phyloP scores from a whole-genome alignment of 164 flowering plant species.

The Buxus sempervirens region DNA sequence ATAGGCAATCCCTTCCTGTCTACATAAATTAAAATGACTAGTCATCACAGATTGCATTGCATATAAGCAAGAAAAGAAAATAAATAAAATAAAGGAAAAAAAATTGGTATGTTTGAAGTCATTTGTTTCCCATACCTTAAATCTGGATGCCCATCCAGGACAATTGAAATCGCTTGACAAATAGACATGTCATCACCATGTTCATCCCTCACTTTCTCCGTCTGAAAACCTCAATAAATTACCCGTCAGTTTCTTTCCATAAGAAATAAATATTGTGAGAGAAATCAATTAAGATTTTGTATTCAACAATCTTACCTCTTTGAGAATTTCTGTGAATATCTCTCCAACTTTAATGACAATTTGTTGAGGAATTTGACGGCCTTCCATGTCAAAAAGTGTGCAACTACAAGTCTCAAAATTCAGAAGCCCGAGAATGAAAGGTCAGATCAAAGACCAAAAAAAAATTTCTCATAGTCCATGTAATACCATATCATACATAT shows the following conservation, averaged over 20 bases:
- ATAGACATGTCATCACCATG: slow-evolving; percentile 69
- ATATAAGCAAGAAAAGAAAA: neutral
- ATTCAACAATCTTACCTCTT: slow-evolving; percentile 44
- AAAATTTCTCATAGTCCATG: too few relatives aligned
- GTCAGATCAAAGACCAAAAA: neutral
- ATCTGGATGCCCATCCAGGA: slow-evolving; percentile 61
- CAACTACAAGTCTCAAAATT: slow-evolving; percentile 38
- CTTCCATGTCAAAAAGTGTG: slow-evolving; percentile 63
- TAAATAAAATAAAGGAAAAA: neutral
- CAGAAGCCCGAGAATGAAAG: neutral
- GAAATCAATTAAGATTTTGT: neutral
- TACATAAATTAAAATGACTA: slow-evolving; percentile 13
- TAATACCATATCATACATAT: too few relatives aligned
- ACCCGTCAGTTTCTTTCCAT: neutral
- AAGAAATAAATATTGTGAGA: neutral
- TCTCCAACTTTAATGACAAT: slow-evolving; percentile 76
- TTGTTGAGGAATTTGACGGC: slow-evolving; percentile 68
- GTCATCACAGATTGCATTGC: neutral
- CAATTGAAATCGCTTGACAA: slow-evolving; percentile 67
- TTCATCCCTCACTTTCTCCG: slow-evolving; percentile 81
- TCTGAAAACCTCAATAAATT: slow-evolving; percentile 33
- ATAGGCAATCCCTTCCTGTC: slow-evolving; percentile 75
- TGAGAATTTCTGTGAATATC: slow-evolving; percentile 57
- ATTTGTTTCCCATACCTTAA: slow-evolving; percentile 45
- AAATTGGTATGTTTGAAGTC: neutral